Conservation (phyloP, 2,329 filamentous ascomycete genomes). For the Phialophora tarda region DNA sequence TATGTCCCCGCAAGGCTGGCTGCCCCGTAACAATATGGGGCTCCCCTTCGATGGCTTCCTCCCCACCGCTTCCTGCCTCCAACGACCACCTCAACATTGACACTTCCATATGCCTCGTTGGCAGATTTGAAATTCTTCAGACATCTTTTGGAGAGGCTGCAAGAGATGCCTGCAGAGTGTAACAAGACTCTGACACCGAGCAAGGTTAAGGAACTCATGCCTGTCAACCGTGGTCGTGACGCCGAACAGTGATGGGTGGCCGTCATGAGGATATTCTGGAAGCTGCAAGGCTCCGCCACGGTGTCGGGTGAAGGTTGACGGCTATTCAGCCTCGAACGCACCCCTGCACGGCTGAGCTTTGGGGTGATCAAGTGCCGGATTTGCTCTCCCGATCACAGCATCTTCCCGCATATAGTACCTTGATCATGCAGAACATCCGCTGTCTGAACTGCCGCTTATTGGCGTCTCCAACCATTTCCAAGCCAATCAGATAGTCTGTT, state of each 20-base stretch:
- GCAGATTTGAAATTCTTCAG: background rate
- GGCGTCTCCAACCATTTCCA: slow-evolving; percentile 14
- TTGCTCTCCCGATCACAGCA: slow-evolving; percentile 4
- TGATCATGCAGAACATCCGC: slow-evolving; percentile 16
- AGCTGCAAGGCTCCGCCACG: slow-evolving; percentile 18
- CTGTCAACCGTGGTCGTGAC: background rate
- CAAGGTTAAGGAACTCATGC: background rate
- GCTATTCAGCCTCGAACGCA: background rate
- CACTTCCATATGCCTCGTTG: background rate
- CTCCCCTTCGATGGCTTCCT: background rate
- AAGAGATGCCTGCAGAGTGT: background rate
- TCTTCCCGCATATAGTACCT: slow-evolving; percentile 10
- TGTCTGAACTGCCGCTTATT: slow-evolving; percentile 9
- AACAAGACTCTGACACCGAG: background rate
- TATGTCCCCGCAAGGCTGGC: background rate
- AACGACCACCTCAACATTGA: background rate
- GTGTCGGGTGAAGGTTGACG: background rate
- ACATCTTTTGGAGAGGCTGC: background rate
- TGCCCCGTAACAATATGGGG: background rate
- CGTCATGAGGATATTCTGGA: background rate
- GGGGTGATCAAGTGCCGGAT: slow-evolving; percentile 12
- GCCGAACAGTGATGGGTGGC: background rate
- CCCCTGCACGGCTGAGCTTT: slow-evolving; percentile 4
- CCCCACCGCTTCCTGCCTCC: background rate
- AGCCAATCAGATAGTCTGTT: slow-evolving; percentile 6